Percentiles rank a stretch among this genome's conserved stretches.
Conservation (phyloP, 805 yeast genomes). For the Saccharomycopsis fibuligera region DNA sequence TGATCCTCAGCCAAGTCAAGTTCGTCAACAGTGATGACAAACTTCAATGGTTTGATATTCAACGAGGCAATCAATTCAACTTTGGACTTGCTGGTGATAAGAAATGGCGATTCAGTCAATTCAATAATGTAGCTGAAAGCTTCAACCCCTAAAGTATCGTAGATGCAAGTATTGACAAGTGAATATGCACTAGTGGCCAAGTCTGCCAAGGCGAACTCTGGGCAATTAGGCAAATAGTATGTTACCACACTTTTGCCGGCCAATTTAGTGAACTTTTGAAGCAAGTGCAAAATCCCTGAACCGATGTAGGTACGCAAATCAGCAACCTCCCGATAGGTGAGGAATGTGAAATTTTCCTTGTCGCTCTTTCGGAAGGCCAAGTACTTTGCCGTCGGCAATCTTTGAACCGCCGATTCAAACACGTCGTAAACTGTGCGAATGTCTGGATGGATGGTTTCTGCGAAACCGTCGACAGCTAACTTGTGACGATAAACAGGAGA, state of each 20-base stretch:
- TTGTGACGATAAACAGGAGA: background rate
- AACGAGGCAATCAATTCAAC: background rate
- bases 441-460: background rate
- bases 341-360: background rate
- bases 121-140: background rate
- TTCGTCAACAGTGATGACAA: conserved; percentile 4
- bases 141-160: background rate
- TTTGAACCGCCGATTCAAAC: background rate
- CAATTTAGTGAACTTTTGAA: conserved; percentile 27
- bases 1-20: background rate
- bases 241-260: conserved; percentile 42
- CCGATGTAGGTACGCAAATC: background rate
- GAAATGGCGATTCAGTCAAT: background rate
- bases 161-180: background rate
- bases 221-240: conserved; percentile 35
- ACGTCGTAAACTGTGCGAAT: background rate
- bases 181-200: background rate
- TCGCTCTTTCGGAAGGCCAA: background rate
- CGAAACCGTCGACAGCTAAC: background rate
- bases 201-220: background rate
- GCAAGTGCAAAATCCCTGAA: conserved; percentile 26
- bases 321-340: background rate
- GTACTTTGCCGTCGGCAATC: background rate
- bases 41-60: background rate
- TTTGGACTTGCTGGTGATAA: background rate